phyloP scores from a whole-genome alignment of 176 grass and related monocot genomes.

The Tillandsia fasciculata region DNA sequence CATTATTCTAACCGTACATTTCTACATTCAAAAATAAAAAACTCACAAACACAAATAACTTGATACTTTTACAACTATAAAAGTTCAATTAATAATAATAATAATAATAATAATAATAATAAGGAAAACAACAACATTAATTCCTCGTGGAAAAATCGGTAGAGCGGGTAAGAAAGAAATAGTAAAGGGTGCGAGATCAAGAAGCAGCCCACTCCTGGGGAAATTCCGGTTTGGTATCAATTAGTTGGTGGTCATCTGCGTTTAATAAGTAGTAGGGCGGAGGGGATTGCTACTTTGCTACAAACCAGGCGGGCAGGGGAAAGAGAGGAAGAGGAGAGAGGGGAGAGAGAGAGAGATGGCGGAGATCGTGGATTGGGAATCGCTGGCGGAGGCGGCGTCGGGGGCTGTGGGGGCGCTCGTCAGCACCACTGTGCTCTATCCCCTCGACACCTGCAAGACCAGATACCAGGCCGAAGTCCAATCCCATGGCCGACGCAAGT shows the following conservation, averaged over 20 bases:
- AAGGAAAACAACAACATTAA: too few species aligned
- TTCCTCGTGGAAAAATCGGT: background rate
- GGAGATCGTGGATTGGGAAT: slow-evolving; percentile 77
- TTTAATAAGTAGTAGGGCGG: background rate
- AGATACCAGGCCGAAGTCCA: slow-evolving; percentile 92
- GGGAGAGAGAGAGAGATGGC: slow-evolving; percentile 6
- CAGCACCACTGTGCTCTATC: slow-evolving; percentile 88
- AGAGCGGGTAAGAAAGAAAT: background rate
- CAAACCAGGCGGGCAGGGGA: background rate
- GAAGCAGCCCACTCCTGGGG: too few species aligned
- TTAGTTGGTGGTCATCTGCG: too few species aligned
- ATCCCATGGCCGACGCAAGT: slow-evolving; percentile 59
- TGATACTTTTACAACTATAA: too few species aligned
- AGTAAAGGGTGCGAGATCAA: background rate
- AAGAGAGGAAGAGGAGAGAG: background rate
- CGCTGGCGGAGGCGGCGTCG: slow-evolving; percentile 85
- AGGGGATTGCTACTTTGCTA: background rate
- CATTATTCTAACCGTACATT: too few species aligned
- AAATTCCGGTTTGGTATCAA: too few species aligned
- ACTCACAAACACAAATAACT: too few species aligned
- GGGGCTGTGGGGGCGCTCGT: slow-evolving; percentile 83
- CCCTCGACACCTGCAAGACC: slow-evolving; percentile 96
- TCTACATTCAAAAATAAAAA: too few species aligned
- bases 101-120: too few species aligned
- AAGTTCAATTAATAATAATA: too few species aligned